Conservation (phyloP, 768 basidiomycete species). For the Galerina sulciceps region DNA sequence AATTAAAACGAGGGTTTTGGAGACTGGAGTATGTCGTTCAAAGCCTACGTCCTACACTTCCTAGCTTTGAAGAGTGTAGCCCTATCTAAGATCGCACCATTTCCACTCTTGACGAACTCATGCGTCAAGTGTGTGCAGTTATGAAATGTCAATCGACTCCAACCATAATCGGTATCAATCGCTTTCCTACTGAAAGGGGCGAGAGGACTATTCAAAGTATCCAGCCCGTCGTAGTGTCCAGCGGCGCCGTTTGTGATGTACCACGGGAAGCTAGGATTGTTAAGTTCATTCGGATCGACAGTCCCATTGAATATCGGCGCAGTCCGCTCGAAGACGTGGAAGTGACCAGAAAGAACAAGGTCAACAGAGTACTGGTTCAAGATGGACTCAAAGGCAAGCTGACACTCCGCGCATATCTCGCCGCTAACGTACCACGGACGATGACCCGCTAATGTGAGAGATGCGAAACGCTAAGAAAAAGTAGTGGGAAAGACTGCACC, state of each 20-base stretch:
- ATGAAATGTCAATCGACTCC: slow-evolving; percentile 23
- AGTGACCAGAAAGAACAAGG: slow-evolving; percentile 17
- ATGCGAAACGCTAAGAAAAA: neutral
- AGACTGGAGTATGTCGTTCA: too few relatives aligned
- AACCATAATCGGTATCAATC: slow-evolving; percentile 19
- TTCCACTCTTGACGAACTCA: slow-evolving; percentile 21
- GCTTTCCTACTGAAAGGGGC: slow-evolving; percentile 7
- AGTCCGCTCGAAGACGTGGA: slow-evolving; percentile 18
- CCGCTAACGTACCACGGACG: slow-evolving; percentile 18
- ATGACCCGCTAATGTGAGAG: slow-evolving; percentile 14
- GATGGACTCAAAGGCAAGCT: slow-evolving; percentile 13
- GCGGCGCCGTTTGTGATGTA: slow-evolving; percentile 24
- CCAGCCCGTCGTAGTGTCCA: slow-evolving; percentile 25
- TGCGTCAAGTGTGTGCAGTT: slow-evolving; percentile 25
- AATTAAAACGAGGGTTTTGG: too few relatives aligned
- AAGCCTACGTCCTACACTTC: neutral
- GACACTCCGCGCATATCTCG: slow-evolving; percentile 12
- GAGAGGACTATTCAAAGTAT: slow-evolving; percentile 1
- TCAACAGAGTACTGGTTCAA: slow-evolving; percentile 17
- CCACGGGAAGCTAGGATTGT: slow-evolving; percentile 22
- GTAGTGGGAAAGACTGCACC: neutral
- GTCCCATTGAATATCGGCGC: slow-evolving; percentile 16
- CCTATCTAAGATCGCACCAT: slow-evolving; percentile 19
- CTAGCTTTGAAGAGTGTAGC: slow-evolving; percentile 20
- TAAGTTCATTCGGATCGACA: slow-evolving; percentile 17